Evolutionary conservation across 2,329 filamentous ascomycete species (phyloP).

Genomic region (Iodosphaeria phyllophila): DNA sequence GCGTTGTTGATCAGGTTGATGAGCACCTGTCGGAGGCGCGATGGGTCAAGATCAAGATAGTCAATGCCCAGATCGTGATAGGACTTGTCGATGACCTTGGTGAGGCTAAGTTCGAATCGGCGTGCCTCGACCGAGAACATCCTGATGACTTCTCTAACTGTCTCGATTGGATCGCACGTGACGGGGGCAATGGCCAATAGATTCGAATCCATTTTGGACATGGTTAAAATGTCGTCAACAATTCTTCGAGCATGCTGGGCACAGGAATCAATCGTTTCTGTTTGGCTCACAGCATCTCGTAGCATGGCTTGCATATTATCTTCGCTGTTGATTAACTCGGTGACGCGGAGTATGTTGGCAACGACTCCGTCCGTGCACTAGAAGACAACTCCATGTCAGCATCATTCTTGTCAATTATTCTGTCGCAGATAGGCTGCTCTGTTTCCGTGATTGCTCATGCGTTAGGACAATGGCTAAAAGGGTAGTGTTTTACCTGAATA

Average conservation of each 20-base stretch:
- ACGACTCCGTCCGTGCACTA: no score
- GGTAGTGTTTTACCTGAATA: no score
- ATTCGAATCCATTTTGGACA: slow-evolving; percentile 51
- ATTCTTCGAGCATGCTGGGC: slow-evolving; percentile 59
- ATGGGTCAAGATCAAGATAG: slow-evolving; percentile 57
- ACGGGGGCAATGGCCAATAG: slow-evolving; percentile 50
- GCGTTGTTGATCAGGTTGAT: slow-evolving; percentile 56
- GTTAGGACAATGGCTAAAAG: no score
- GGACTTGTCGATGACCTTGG: slow-evolving; percentile 45
- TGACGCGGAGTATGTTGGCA: no score
- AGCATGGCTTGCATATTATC: no score
- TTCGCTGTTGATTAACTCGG: no score
- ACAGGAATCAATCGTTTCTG: slow-evolving; percentile 67
- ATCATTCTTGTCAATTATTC: no score
- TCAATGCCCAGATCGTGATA: slow-evolving; percentile 43
- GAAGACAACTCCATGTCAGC: no score
- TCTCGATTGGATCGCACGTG: slow-evolving; percentile 44
- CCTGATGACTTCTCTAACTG: slow-evolving; percentile 48
- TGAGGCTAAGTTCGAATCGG: slow-evolving; percentile 50
- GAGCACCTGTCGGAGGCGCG: slow-evolving; percentile 52
- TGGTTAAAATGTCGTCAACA: slow-evolving; percentile 44
- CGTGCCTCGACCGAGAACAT: slow-evolving; percentile 62
- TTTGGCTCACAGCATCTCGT: no score
- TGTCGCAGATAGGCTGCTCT: no score
- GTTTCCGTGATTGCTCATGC: no score